Conservation (phyloP, 352 stramenopile genomes). For the Phytophthora pinifolia region DNA sequence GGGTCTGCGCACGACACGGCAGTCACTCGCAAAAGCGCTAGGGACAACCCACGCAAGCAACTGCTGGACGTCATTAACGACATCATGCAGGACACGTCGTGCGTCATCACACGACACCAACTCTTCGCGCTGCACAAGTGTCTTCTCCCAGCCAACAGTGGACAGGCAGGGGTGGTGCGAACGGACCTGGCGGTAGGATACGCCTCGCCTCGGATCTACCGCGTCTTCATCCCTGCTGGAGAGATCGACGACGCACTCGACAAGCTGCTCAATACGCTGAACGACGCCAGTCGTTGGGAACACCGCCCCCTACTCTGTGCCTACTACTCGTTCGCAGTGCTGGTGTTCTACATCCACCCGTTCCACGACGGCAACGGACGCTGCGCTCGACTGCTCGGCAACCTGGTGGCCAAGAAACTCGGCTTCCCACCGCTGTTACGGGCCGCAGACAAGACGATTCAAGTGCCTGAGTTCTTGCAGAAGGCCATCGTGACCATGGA, state of each 20-base stretch:
- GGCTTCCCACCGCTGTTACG: constrained; percentile 62
- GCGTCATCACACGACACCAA: constrained; percentile 58
- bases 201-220: constrained; percentile 76
- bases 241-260: constrained; percentile 56
- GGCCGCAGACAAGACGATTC: constrained; percentile 80
- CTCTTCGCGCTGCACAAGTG: constrained; percentile 58
- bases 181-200: constrained; percentile 69
- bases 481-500: constrained; percentile 74
- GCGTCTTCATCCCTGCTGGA: constrained; percentile 69
- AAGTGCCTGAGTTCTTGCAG: constrained; percentile 72
- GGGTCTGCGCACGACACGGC: constrained; percentile 54
- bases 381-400: constrained; percentile 69
- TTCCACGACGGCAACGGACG: constrained; percentile 85
- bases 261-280: constrained; percentile 48
- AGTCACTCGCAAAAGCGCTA: constrained; percentile 5
- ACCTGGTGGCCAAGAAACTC: constrained; percentile 74
- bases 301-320: constrained; percentile 61
- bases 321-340: constrained; percentile 77
- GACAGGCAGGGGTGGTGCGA: constrained; percentile 53
- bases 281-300: constrained; percentile 41
- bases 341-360: constrained; percentile 87
- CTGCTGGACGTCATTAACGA: constrained; percentile 66
- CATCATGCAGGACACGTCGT: constrained; percentile 58
- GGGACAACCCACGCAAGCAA: constrained; percentile 31
- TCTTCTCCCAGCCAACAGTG: constrained; percentile 44